phyloP scores from a whole-genome alignment of 2,329 filamentous ascomycete species.

The Coniochaeta sp. region DNA sequence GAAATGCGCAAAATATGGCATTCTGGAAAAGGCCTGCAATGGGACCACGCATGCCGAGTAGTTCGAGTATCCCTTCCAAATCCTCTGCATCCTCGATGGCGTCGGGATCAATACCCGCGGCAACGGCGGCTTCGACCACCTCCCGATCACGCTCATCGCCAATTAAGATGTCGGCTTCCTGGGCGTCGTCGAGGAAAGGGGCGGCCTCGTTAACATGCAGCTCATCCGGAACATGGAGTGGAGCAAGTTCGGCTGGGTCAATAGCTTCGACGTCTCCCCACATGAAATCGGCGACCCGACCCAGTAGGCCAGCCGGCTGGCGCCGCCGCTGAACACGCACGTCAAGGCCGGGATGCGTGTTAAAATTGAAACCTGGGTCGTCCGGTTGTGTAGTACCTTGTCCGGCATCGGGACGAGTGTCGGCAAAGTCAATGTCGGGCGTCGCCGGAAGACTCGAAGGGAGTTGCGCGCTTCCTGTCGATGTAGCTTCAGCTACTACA shows the following conservation, averaged over 20 bases:
- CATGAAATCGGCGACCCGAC: slow-evolving; percentile 50
- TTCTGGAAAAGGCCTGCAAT: slow-evolving; percentile 88
- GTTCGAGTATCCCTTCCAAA: slow-evolving; percentile 89
- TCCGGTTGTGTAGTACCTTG: neutral
- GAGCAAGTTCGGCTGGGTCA: slow-evolving; percentile 41
- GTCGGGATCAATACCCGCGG: slow-evolving; percentile 64
- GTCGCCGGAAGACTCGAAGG: neutral
- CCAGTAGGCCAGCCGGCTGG: slow-evolving; percentile 30
- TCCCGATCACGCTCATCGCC: slow-evolving; percentile 43
- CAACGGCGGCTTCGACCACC: slow-evolving; percentile 56
- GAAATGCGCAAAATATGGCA: slow-evolving; percentile 83
- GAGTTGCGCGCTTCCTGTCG: neutral
- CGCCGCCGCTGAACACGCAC: slow-evolving; percentile 6
- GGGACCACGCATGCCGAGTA: slow-evolving; percentile 93
- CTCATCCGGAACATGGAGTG: slow-evolving; percentile 27
- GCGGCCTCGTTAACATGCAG: slow-evolving; percentile 14
- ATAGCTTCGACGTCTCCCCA: slow-evolving; percentile 50
- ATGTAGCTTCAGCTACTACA: neutral
- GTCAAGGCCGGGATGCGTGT: neutral
- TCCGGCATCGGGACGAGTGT: neutral
- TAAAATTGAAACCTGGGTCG: slow-evolving; percentile 1
- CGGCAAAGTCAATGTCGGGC: neutral
- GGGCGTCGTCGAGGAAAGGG: slow-evolving; percentile 16
- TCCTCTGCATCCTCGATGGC: slow-evolving; percentile 85
- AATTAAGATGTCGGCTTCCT: slow-evolving; percentile 12